Evolutionary conservation across 2,329 filamentous ascomycete species (phyloP).

Genomic region (Lecanicillium sp.): DNA sequence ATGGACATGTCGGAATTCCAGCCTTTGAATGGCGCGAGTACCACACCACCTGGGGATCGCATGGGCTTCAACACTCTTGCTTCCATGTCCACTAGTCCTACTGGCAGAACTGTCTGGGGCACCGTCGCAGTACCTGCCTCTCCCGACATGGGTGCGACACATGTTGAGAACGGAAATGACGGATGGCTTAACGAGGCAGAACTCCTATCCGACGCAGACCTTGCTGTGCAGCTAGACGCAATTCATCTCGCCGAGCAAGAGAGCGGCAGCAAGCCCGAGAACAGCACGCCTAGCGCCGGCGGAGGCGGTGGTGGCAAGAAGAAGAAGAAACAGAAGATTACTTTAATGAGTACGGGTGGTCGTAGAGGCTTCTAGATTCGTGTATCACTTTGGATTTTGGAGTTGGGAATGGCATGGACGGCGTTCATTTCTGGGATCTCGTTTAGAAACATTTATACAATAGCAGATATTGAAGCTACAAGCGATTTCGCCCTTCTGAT

Average conservation of each 20-base stretch:
- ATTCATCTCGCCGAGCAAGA: slow-evolving; percentile 35
- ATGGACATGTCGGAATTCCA: slow-evolving; percentile 59
- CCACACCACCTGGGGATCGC: slow-evolving; percentile 51
- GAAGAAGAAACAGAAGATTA: slow-evolving; percentile 69
- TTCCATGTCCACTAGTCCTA: slow-evolving; percentile 75
- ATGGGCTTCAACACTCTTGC: slow-evolving; percentile 63
- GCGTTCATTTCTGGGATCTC: slow-evolving; percentile 9
- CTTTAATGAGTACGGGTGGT: slow-evolving; percentile 63
- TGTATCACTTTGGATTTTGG: not conserved
- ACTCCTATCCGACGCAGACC: slow-evolving; percentile 57
- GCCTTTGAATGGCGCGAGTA: slow-evolving; percentile 47
- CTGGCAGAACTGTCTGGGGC: slow-evolving; percentile 86
- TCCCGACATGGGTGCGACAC: slow-evolving; percentile 43
- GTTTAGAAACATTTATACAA: not conserved
- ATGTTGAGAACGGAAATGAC: slow-evolving; percentile 49
- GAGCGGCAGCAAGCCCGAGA: slow-evolving; percentile 10
- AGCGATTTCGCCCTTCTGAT: too few species aligned
- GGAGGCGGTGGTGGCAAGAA: slow-evolving; percentile 45
- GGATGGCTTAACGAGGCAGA: slow-evolving; percentile 83
- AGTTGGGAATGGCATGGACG: slow-evolving; percentile 8
- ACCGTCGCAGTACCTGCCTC: slow-evolving; percentile 62
- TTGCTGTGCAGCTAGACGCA: slow-evolving; percentile 54
- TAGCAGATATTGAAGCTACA: not conserved
- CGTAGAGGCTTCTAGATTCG: slow-evolving; percentile 35
- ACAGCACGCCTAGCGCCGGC: slow-evolving; percentile 19